Conservation (phyloP, 2,329 filamentous ascomycete species). For the Penicillium hordei region DNA sequence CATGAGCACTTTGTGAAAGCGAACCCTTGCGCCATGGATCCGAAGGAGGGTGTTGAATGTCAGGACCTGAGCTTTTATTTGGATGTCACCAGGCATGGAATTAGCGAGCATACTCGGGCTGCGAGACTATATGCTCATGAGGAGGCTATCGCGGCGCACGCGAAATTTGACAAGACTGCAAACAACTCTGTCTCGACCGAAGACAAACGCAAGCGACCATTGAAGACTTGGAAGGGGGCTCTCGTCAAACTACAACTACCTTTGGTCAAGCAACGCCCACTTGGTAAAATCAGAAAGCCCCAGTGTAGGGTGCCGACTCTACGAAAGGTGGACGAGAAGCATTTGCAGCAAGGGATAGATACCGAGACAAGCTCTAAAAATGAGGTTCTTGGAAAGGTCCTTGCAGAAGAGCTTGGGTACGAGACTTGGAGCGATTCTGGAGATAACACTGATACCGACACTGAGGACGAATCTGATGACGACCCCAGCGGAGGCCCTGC, state of each 20-base stretch:
- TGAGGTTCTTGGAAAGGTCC: not conserved
- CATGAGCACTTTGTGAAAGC: constrained; percentile 21
- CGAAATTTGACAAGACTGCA: not conserved
- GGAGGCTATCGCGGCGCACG: not conserved
- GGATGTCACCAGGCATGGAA: not conserved
- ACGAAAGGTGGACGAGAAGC: not conserved
- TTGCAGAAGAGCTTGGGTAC: constrained; percentile 4
- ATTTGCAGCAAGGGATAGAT: not conserved
- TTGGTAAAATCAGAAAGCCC: not conserved
- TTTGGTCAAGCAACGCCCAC: not conserved
- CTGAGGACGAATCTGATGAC: not conserved
- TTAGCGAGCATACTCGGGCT: constrained; percentile 2
- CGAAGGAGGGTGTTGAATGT: constrained; percentile 18
- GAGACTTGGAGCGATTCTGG: not conserved
- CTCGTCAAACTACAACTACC: not conserved
- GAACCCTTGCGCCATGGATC: constrained; percentile 16
- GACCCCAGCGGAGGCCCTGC: not conserved
- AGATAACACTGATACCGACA: not conserved
- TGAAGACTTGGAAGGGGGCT: not conserved
- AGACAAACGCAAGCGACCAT: not conserved
- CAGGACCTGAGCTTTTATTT: constrained; percentile 14
- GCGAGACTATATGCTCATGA: not conserved
- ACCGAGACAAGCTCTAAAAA: not conserved
- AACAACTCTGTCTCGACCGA: not conserved
- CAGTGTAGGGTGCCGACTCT: not conserved